Evolutionary conservation across 192 early-diverging fungal species (phyloP).

Genomic region (Linnemannia elongata): DNA sequence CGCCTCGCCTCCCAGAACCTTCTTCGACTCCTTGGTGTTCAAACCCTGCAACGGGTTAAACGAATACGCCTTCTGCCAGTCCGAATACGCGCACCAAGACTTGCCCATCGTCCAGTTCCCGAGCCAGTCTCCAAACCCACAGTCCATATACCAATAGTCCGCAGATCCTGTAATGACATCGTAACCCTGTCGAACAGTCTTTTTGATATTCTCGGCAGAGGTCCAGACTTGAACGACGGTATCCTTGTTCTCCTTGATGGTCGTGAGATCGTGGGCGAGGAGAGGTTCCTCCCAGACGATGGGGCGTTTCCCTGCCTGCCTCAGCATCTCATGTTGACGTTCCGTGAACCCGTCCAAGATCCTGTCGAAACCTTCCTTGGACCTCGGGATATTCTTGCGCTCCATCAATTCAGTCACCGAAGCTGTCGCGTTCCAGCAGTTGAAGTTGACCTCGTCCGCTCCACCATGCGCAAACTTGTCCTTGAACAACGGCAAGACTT

Average conservation of each 20-base stretch:
- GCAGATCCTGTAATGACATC: constrained; percentile 73
- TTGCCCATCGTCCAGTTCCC: constrained; percentile 55
- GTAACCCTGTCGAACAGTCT: constrained; percentile 74
- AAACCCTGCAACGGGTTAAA: constrained; percentile 75
- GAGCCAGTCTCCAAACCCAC: constrained; percentile 80
- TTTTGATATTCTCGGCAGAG: constrained; percentile 67
- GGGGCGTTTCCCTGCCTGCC: constrained; percentile 60
- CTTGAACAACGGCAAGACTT: constrained; percentile 74
- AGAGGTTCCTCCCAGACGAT: constrained; percentile 89
- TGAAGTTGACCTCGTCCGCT: constrained; percentile 80
- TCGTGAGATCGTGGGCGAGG: constrained; percentile 62
- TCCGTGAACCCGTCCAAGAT: constrained; percentile 62
- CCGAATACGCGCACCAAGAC: constrained; percentile 75
- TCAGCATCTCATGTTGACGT: constrained; percentile 63
- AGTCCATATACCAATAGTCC: constrained; percentile 84
- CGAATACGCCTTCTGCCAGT: constrained; percentile 81
- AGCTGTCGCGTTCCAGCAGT: constrained; percentile 73
- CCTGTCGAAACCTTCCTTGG: constrained; percentile 25
- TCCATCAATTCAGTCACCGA: constrained; percentile 51
- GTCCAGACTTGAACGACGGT: constrained; percentile 82
- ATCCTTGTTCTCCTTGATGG: constrained; percentile 66
- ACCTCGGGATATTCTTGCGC: constrained; percentile 14
- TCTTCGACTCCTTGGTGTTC: constrained; percentile 61
- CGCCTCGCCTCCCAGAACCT: constrained; percentile 81
- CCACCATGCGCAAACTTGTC: constrained; percentile 85